Conservation (phyloP, 2,329 filamentous ascomycete species). For the Ophiostoma ulmi region DNA sequence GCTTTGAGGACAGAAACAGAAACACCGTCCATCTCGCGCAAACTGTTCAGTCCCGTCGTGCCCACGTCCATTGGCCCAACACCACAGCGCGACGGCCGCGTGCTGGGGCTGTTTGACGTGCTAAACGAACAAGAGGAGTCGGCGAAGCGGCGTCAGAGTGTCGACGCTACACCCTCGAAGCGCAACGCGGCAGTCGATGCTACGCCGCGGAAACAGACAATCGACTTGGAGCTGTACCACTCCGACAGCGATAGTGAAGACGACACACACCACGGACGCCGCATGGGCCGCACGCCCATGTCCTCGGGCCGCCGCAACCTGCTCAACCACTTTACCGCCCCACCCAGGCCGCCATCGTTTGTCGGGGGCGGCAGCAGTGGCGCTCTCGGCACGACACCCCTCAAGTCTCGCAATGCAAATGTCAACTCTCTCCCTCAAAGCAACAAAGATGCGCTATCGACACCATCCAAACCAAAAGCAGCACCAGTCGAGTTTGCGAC, state of each 20-base stretch:
- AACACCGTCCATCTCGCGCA: conserved; percentile 54
- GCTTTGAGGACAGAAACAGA: background rate
- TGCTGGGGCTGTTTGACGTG: conserved; percentile 72
- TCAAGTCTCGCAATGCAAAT: conserved; percentile 45
- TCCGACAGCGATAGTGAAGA: conserved; percentile 25
- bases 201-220: conserved; percentile 46
- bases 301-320: conserved; percentile 56
- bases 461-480: conserved; percentile 20
- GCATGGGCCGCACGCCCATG: conserved; percentile 46
- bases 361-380: background rate
- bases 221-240: background rate
- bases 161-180: conserved; percentile 43
- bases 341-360: background rate
- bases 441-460: background rate
- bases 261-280: conserved; percentile 30
- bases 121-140: conserved; percentile 48
- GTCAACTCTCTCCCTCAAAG: conserved; percentile 9
- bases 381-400: conserved; percentile 56
- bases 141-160: background rate
- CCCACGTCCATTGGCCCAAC: conserved; percentile 68
- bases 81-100: conserved; percentile 70
- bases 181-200: conserved; percentile 30
- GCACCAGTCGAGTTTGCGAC: conserved; percentile 55
- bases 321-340: conserved; percentile 43
- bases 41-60: conserved; percentile 54